Base-by-base conservation (phyloP, 495 filamentous ascomycete species). In the Daldinia bambusicola region DNA sequence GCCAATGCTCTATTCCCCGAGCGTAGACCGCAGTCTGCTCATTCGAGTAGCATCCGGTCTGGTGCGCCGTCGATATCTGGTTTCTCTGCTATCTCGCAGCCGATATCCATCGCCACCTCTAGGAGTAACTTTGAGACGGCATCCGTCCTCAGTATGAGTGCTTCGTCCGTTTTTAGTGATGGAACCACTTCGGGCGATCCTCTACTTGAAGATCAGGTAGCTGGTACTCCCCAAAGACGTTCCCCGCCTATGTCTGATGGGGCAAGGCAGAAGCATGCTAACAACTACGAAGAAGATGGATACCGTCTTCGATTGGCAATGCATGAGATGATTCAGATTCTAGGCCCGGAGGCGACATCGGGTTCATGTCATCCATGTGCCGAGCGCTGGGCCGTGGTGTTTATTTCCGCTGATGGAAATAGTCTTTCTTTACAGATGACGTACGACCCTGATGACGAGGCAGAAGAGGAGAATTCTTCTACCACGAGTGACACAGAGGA, bases 341-440 rank as follows among this genome's bases (percentile, higher is more conserved):
- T 92, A 36, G 89, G 90, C 37, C 68, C 81, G 13, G 90, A 92
- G 36, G 86, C 78, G 22, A 79, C 84, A 13, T 82, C 87, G 59
- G 90, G 90, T 18, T 79, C 83, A 13, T 91, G 88, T 41, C 90
- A 92, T 78, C 90, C 90, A 13, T 92, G 90, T 70, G 90, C 90
- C 12, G 90, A 92, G 76, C 80, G 85, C 48, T 92, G 90, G 90
- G 85, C 89, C 1, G 87, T 95, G 22, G 84, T 96, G 31, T 94
- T 93, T 63, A 86, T 96, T 69, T 89, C 91, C 2, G 79, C 86
- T 14, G 87, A 94, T 80, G 91, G 91, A 13, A 86, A 86, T 70
- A 79, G 83, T 57, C 81, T 95, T 30, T 88, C 87, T 26, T 88
- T 91, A 67, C 87, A 91, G 52, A 90, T 94, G 84, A 89, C 88